Evolutionary conservation across 192 early-diverging fungal genomes (phyloP), one percentile per base, ranked within the genome.

Genomic region (Backusella morwellensis): DNA sequence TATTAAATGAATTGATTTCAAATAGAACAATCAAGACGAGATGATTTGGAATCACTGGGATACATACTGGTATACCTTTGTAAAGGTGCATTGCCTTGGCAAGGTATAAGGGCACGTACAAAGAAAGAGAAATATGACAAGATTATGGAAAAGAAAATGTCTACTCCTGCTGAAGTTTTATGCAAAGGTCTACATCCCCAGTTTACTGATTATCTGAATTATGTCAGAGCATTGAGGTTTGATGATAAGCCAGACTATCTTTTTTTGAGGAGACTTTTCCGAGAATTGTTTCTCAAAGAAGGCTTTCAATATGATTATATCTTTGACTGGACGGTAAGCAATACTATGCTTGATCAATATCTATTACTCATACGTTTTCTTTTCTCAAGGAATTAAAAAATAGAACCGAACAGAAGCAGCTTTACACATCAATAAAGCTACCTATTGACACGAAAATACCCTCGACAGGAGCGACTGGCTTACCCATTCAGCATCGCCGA

Each of bases 71-170:
- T 97, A 88, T 97, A 97, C 88, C 95, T 97, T 80, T 91, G 92
- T 78, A 92, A 94, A 63, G 96, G 96, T 9, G 91, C 91, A 73
- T 87, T 97, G 50, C 95, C 96, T 79, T 97, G 96, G 96, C 96
- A 97, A 83, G 96, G 96, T 8, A 84, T 95, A 54, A 95, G 95
- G 81, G 95, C 94, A 11, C 92, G 91, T 6, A 95, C 92, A 70
- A 96, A 95, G 83, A 93, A 94, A 83, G 93, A 95, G 90, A 95
- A 96, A 85, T 95, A 95, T 84, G 95, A 96, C 83, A 92, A 93
- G 75, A 97, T 97, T 77, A 93, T 95, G 93, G 94, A 95, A 76
- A 95, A 93, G 86, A 97, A 97, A 87, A 94, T 95, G 90, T 93
- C 88, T 32, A 95, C 94, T 9, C 88, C 90, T 19, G 92, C 93